Conservation (phyloP, 176 grass and related monocot species). For the Juncus effusus region DNA sequence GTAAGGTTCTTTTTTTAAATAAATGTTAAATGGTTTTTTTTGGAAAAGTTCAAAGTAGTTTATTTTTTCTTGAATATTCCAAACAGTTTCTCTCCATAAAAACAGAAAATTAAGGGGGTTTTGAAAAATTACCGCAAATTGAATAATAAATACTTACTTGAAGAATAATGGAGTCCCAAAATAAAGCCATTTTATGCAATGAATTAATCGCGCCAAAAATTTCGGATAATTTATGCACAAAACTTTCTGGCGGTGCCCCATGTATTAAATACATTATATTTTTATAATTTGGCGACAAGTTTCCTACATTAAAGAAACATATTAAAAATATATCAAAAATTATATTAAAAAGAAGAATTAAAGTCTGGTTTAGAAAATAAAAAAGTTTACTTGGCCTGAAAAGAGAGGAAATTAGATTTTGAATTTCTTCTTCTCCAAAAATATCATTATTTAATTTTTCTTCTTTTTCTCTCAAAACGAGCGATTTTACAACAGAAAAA, state of each 20-base stretch:
- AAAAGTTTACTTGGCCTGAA: conserved; percentile 66
- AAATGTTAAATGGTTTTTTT: no score
- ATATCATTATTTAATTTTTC: conserved; percentile 50
- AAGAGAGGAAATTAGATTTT: conserved; percentile 53
- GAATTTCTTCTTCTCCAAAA: conserved; percentile 62
- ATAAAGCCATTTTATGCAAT: conserved; percentile 72
- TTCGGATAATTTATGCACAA: conserved; percentile 62
- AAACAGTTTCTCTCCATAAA: neutral
- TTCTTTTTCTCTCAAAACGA: conserved; percentile 88
- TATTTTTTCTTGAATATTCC: no score
- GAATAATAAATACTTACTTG: conserved; percentile 43
- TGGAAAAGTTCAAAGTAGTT: no score
- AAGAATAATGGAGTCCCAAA: conserved; percentile 65
- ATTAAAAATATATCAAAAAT: conserved; percentile 10
- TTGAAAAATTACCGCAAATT: neutral
- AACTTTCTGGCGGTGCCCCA: conserved; percentile 83
- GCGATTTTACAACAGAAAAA: conserved; percentile 84
- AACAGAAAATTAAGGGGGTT: neutral
- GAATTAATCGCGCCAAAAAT: conserved; percentile 73
- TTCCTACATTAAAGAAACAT: neutral
- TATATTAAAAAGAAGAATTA: conserved; percentile 7
- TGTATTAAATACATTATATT: conserved; percentile 54
- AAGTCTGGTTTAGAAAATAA: conserved; percentile 4
- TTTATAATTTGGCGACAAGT: conserved; percentile 25
- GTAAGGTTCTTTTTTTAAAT: no score